Evolutionary conservation across 139 green algal species (phyloP).

Genomic region (Volvox africanus): DNA sequence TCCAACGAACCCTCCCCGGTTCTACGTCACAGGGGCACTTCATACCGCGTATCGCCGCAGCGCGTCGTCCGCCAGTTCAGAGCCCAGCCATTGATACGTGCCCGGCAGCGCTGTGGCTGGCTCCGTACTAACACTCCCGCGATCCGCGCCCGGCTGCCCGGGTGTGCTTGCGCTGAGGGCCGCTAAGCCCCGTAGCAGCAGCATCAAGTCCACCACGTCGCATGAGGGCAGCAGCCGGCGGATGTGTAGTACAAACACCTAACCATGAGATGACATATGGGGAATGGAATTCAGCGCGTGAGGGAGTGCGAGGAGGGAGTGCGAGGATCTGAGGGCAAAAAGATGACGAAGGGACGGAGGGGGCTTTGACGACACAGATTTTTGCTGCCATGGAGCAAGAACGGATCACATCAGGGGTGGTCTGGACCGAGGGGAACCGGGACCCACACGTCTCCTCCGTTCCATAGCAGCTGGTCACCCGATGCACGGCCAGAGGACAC

Average conservation of each 20-base stretch:
- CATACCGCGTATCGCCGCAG: conserved; percentile 23
- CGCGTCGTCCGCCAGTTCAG: conserved; percentile 21
- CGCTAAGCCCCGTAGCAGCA: conserved; percentile 23
- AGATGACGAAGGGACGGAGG: too few relatives aligned
- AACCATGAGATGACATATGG: too few relatives aligned
- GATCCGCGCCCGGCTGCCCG: not conserved
- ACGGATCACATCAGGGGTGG: too few relatives aligned
- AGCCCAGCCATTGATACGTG: not conserved
- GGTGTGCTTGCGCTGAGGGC: not conserved
- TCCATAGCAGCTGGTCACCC: not conserved
- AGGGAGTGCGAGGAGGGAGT: too few relatives aligned
- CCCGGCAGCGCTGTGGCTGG: not conserved
- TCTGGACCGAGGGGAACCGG: too few relatives aligned
- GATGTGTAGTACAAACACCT: not conserved
- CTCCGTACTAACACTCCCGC: not conserved
- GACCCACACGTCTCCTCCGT: not conserved
- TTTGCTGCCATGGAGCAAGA: too few relatives aligned
- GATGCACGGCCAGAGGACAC: not conserved
- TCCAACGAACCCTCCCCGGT: not conserved
- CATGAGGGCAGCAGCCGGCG: not conserved
- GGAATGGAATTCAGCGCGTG: too few relatives aligned
- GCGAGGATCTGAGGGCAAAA: too few relatives aligned
- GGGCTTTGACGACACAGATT: too few relatives aligned
- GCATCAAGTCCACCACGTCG: conserved; percentile 11
- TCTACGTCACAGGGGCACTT: not conserved